Conservation (phyloP, 2,329 filamentous ascomycete genomes). For the Diaporthe ilicicola region DNA sequence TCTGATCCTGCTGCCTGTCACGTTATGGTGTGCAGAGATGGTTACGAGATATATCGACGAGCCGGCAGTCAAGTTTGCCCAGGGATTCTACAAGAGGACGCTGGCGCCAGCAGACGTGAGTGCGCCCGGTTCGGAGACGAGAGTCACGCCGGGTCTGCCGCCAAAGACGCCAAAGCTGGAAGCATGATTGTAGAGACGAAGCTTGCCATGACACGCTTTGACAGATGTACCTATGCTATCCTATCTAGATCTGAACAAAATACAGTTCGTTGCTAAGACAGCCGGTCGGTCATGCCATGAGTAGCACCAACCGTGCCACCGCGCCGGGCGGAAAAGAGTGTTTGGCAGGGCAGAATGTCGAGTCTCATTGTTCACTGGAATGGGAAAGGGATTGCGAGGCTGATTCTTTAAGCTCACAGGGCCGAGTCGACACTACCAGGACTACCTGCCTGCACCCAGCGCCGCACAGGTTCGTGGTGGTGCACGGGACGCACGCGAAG, state of each 20-base stretch:
- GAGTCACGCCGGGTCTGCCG: neutral
- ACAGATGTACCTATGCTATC: neutral
- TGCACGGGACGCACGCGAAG: neutral
- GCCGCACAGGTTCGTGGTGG: neutral
- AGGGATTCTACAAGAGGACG: constrained; percentile 63
- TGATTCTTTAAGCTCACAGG: neutral
- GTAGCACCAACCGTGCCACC: neutral
- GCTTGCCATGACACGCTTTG: neutral
- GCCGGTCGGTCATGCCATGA: constrained; percentile 5
- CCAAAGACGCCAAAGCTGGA: constrained; percentile 23
- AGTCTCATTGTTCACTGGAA: neutral
- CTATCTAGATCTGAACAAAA: neutral
- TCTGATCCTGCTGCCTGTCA: constrained; percentile 66
- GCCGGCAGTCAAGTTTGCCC: constrained; percentile 65
- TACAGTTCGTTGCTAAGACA: constrained; percentile 4
- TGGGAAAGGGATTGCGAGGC: constrained; percentile 1
- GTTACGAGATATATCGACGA: constrained; percentile 66
- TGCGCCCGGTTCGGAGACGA: neutral
- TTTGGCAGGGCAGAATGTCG: neutral
- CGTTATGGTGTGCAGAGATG: constrained; percentile 65
- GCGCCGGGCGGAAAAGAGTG: neutral
- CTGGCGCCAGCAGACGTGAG: constrained; percentile 38
- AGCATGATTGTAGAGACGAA: neutral
- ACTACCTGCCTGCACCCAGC: neutral
- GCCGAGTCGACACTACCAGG: neutral